Evolutionary conservation across 2,329 filamentous ascomycete genomes (phyloP), one percentile per base, ranked within the genome.

Genomic region (Aplosporella prunicola): DNA sequence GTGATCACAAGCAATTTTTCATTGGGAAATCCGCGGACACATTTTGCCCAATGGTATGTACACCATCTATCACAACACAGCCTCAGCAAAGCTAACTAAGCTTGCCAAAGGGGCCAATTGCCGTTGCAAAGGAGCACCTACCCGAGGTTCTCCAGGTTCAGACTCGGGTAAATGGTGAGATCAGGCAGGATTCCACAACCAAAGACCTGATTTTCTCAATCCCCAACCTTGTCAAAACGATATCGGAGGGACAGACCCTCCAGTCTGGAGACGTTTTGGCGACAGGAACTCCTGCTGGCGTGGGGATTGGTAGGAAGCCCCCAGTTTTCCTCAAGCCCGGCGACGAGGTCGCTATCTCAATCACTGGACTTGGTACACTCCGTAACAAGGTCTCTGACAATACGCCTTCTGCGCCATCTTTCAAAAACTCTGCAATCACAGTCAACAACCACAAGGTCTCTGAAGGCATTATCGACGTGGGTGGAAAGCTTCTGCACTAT

Each of bases 1-100:
- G 69, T 17, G 71, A 76, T 32, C 72, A 76, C 41, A 75, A 76
- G 49, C 73, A 77, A 43, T 76, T 75, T 49, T 76, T 68, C 39
- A 66, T 77, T 32, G 72, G 72, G 7, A 76, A 76, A 48, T 71
- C 66, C 0, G 53, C 64, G 0, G 70, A 76, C 47, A 72, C 69
- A 0, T 74, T 68, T 44, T 75, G 70, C 43, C 71, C 71, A 0
- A 74, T 74, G 58, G 65, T 67, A 43, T 10, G 39, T 35, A 3
- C 8, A 9, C 27, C 23, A 14, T 5, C n/a, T 24, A 24, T 24
- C 22, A 8, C 22, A n/a, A 6, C n/a, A 2, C 9, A 18, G 7
- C 2, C 5, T 9, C 6, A 3, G n/a, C 6, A n/a, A 10, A 20
- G 9, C 7, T 9, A 6, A 8, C 16, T 26, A 23, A 22, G 15